A percentile compares a stretch with the other conserved stretches of the same genome.
These are phyloP conservation scores for Polyporus arcularius DNA, from an alignment of 768 basidiomycete genomes.

Conservation along the genomic window DNA sequence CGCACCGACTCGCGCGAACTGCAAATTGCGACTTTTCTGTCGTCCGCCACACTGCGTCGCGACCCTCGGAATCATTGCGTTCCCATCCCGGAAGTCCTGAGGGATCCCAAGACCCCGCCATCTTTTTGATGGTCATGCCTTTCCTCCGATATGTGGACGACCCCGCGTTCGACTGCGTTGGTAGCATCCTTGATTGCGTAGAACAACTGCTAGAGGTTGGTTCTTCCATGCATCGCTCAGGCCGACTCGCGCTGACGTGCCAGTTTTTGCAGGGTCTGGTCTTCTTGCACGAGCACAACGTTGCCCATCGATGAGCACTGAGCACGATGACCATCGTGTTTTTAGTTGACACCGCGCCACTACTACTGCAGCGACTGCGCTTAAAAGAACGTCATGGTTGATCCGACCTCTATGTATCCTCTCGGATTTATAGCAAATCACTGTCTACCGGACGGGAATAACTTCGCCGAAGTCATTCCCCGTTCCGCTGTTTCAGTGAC, in stretches of 20 bases:
- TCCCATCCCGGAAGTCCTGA: slow-evolving; percentile 21
- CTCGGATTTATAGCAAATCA: slow-evolving; percentile 3
- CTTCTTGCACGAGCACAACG: slow-evolving; percentile 22
- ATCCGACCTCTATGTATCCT: slow-evolving; percentile 23
- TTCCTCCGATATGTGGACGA: slow-evolving; percentile 19
- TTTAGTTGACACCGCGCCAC: too few species aligned
- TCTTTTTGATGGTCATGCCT: slow-evolving; percentile 25
- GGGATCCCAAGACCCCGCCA: not conserved
- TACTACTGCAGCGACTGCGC: slow-evolving; percentile 22
- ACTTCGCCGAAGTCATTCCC: not conserved
- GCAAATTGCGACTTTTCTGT: slow-evolving; percentile 16
- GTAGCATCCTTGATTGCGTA: slow-evolving; percentile 22
- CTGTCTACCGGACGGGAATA: slow-evolving; percentile 9
- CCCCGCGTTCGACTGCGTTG: slow-evolving; percentile 18
- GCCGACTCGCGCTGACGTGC: too few species aligned
- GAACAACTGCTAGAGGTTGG: slow-evolving; percentile 24
- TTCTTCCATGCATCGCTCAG: not conserved
- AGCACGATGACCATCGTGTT: too few species aligned
- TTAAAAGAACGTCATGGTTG: slow-evolving; percentile 26
- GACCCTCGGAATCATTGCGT: slow-evolving; percentile 28
- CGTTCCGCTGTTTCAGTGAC: slow-evolving; percentile 7
- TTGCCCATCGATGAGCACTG: slow-evolving; percentile 24
- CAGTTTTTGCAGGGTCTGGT: slow-evolving; percentile 18
- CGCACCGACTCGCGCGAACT: slow-evolving; percentile 11
- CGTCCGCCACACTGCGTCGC: not conserved